Conservation (phyloP, 2,329 filamentous ascomycete genomes). For the Penicillium sp. region DNA sequence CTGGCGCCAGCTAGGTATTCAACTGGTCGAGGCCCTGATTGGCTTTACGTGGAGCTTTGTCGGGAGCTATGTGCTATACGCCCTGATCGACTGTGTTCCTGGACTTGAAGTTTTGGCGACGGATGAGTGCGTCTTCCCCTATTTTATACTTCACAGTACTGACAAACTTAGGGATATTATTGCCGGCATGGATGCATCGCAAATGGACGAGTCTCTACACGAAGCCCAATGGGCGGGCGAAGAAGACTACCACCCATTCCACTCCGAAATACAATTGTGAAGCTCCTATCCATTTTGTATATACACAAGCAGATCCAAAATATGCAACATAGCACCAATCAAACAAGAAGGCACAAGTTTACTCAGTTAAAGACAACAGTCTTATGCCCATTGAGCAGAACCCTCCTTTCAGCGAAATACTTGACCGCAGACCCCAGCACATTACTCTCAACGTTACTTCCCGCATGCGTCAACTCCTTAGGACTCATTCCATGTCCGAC, state of each 20-base stretch:
- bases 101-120: constrained; percentile 58
- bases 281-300: constrained; percentile 10
- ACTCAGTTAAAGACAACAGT: constrained; percentile 73
- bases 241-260: constrained; percentile 33
- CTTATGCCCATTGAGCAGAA: constrained; percentile 79
- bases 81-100: constrained; percentile 58
- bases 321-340: constrained; percentile 6
- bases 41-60: constrained; percentile 59
- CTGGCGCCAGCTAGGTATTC: constrained; percentile 53
- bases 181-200: constrained; percentile 55
- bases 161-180: constrained; percentile 43
- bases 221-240: constrained; percentile 42
- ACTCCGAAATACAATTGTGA: constrained; percentile 18
- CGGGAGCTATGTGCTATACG: constrained; percentile 55
- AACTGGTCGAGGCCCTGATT: constrained; percentile 57
- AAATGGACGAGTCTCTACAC: constrained; percentile 55
- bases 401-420: constrained; percentile 78
- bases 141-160: not conserved
- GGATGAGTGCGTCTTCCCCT: constrained; percentile 52
- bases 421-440: constrained; percentile 81
- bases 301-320: constrained; percentile 3
- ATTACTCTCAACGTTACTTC: constrained; percentile 83
- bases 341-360: not conserved
- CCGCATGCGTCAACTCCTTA: constrained; percentile 77
- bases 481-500: constrained; percentile 78